These are phyloP conservation scores for Aspergillus quadrilineatus DNA, from an alignment of 2,329 filamentous ascomycete genomes.

Conservation along the genomic window DNA sequence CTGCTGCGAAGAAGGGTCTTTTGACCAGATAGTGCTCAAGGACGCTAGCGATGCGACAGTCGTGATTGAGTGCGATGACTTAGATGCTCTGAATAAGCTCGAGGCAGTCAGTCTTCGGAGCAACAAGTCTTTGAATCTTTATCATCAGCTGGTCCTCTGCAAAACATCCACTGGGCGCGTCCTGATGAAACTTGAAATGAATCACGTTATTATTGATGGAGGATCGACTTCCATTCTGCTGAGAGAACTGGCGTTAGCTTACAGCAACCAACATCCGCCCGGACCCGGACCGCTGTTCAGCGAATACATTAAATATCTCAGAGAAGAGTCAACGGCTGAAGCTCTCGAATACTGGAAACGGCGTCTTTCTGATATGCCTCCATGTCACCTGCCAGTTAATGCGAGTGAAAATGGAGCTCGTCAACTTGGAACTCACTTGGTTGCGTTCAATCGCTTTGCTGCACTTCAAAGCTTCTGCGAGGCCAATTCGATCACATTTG, in stretches of 20 bases:
- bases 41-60: conserved; percentile 25
- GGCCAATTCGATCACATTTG: conserved; percentile 31
- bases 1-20: conserved; percentile 33
- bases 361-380: conserved; percentile 33
- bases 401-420: conserved; percentile 1
- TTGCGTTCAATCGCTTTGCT: conserved; percentile 24
- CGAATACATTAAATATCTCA: conserved; percentile 39
- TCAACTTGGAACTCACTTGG: conserved; percentile 14
- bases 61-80: conserved; percentile 32
- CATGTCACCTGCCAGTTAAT: conserved; percentile 30
- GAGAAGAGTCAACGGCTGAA: conserved; percentile 25
- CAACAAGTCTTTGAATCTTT: conserved; percentile 28
- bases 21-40: conserved; percentile 40
- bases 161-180: conserved; percentile 31
- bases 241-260: conserved; percentile 33
- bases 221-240: conserved; percentile 35
- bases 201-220: conserved; percentile 40
- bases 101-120: conserved; percentile 29
- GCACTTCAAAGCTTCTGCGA: conserved; percentile 36
- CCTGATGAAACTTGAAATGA: conserved; percentile 39
- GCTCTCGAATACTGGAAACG: conserved; percentile 37
- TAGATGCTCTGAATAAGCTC: conserved; percentile 28
- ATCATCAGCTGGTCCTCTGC: conserved; percentile 38
- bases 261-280: conserved; percentile 29
- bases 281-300: conserved; percentile 34